phyloP scores from a whole-genome alignment of 1,284 basidiomycete genomes.

The Stereum hirsutum region DNA sequence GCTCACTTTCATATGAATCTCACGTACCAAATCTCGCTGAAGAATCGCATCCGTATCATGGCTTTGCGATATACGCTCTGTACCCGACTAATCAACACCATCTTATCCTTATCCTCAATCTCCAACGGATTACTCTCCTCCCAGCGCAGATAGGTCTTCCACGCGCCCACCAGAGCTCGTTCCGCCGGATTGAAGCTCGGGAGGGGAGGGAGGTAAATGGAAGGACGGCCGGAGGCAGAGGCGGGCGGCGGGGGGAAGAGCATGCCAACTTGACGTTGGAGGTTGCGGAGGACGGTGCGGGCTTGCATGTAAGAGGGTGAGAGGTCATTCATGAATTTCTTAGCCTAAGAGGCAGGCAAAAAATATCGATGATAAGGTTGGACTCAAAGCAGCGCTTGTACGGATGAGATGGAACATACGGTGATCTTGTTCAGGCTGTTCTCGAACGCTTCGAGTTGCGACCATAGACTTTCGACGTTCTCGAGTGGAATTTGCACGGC shows the following conservation, averaged over 20 bases:
- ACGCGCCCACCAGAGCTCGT: slow-evolving; percentile 68
- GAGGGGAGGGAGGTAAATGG: slow-evolving; percentile 58
- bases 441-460: slow-evolving; percentile 92
- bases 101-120: slow-evolving; percentile 79
- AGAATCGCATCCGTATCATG: slow-evolving; percentile 86
- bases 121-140: slow-evolving; percentile 93
- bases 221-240: slow-evolving; percentile 27
- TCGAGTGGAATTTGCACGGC: slow-evolving; percentile 92
- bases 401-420: slow-evolving; percentile 32
- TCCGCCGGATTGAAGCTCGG: slow-evolving; percentile 74
- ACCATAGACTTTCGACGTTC: slow-evolving; percentile 92
- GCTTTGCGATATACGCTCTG: slow-evolving; percentile 85
- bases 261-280: slow-evolving; percentile 63
- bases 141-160: slow-evolving; percentile 93
- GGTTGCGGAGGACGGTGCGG: slow-evolving; percentile 78
- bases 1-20: not conserved
- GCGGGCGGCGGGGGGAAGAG: slow-evolving; percentile 49
- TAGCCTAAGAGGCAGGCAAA: slow-evolving; percentile 59
- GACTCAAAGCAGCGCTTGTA: too few relatives aligned
- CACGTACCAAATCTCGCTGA: slow-evolving; percentile 85
- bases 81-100: slow-evolving; percentile 60
- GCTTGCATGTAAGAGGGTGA: slow-evolving; percentile 92
- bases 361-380: too few relatives aligned
- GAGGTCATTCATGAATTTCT: slow-evolving; percentile 85
- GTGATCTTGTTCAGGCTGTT: slow-evolving; percentile 87